phyloP scores from a whole-genome alignment of 768 basidiomycete species.

The Podaxis sp. region DNA sequence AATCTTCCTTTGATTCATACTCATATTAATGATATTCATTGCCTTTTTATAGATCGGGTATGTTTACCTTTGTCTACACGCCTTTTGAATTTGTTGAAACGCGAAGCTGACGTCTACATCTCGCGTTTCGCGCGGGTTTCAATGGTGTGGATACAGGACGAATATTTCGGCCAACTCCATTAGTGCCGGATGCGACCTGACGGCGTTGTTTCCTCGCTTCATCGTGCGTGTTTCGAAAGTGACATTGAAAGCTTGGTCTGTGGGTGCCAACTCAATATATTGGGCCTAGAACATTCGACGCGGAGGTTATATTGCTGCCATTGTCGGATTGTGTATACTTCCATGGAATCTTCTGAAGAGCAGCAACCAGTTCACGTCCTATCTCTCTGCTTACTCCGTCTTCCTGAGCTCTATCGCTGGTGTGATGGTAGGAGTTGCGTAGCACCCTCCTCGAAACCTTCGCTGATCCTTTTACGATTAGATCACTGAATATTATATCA shows the following conservation, averaged over 20 bases:
- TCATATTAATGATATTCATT: constrained; percentile 12
- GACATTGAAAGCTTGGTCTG: not conserved
- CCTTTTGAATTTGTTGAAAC: not conserved
- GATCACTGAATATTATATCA: constrained; percentile 79
- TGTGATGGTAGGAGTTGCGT: constrained; percentile 55
- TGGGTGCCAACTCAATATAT: not conserved
- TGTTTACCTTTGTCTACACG: not conserved
- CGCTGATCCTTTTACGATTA: constrained; percentile 20
- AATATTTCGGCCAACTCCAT: constrained; percentile 84
- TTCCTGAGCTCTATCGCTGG: constrained; percentile 81
- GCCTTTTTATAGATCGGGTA: constrained; percentile 1
- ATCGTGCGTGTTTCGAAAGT: constrained; percentile 42
- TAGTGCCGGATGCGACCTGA: constrained; percentile 81
- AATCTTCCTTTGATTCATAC: constrained; percentile 2
- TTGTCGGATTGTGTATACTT: constrained; percentile 72
- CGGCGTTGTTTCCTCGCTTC: constrained; percentile 73
- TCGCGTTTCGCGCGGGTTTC: not conserved
- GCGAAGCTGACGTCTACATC: not conserved
- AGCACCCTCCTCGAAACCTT: not conserved
- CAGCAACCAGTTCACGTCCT: constrained; percentile 76
- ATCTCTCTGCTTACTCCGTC: constrained; percentile 79
- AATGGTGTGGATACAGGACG: constrained; percentile 38
- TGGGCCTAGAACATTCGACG: constrained; percentile 68
- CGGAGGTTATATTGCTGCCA: constrained; percentile 80
- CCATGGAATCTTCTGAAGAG: constrained; percentile 77